Evolutionary conservation across 805 yeast genomes (phyloP), one percentile per base, ranked within the genome.

Genomic region (Naumovozyma baii): DNA sequence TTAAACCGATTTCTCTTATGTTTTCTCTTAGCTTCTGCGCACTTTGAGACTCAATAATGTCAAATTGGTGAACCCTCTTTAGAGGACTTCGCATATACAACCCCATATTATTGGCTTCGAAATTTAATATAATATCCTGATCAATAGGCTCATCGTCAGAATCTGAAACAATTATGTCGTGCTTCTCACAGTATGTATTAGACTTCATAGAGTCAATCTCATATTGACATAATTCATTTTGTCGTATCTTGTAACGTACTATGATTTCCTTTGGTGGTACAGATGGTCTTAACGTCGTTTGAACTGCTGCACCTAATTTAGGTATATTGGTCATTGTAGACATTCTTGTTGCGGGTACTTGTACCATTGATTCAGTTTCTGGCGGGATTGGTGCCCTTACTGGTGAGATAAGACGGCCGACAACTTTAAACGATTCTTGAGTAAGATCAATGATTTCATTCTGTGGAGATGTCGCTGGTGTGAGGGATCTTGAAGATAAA

Each of bases 331-430:
- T 7, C 9, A 22, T 22, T 22, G 26, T 22, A 7, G 59, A 40
- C 1, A 49, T 41, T 37, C 61, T 48, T n/a, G 63, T 55, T 3
- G 59, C 62, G 4, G 62, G 62, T 2, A 59, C 59, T 40, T 59
- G 60, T 3, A 58, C 42, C 18, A 19, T 25, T 2, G 7, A 10
- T 22, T 22, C 26, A 7, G 26, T 22, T 22, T 7, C 9, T 7
- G 26, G 26, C 26, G 10, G 10, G 26, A 45, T 37, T 28, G 31
- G 31, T 9, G 46, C n/a, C 34, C 49, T 51, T 20, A 55, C 30
- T 1, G 62, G 63, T 1, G 64, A 59, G 10, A 54, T 50, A 18
- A 59, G 34, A 3, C 51, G 45, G 10, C 44, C 48, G 2, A 55
- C 61, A 4, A 47, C 59, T 28, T 55, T 50, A 35, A 54, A 59